These are phyloP conservation scores for Ottelia alismoides DNA, from an alignment of 106 monocot species.

Conservation along the genomic window DNA sequence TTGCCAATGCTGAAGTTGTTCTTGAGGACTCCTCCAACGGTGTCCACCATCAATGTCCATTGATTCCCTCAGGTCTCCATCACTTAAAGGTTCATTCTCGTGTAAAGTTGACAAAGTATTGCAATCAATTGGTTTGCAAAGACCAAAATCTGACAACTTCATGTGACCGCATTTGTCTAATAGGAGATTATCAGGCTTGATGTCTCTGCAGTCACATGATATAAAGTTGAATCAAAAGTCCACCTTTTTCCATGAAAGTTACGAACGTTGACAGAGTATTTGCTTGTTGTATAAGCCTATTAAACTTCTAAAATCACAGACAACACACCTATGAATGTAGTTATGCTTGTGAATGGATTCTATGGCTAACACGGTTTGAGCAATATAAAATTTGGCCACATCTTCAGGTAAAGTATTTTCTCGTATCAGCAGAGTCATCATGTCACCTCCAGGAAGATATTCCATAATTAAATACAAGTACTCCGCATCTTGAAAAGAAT, in stretches of 20 bases:
- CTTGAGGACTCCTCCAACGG: conserved; percentile 66
- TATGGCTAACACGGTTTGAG: conserved; percentile 28
- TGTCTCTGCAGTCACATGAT: too few species aligned
- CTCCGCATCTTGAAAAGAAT: too few species aligned
- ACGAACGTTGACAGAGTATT: too few species aligned
- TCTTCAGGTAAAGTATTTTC: conserved; percentile 39
- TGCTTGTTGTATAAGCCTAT: too few species aligned
- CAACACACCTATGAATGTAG: conserved; percentile 35
- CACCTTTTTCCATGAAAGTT: too few species aligned
- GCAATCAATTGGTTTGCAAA: conserved; percentile 38
- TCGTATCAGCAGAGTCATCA: conserved; percentile 24
- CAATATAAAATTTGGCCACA: conserved; percentile 43
- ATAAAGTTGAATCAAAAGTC: not conserved
- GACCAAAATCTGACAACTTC: conserved; percentile 49
- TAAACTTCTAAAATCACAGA: too few species aligned
- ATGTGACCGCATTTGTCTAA: conserved; percentile 36
- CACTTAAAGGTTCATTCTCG: conserved; percentile 2
- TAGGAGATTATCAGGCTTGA: conserved; percentile 41
- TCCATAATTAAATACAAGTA: too few species aligned
- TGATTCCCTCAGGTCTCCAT: not conserved
- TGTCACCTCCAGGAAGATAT: conserved; percentile 47
- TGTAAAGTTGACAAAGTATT: conserved; percentile 27
- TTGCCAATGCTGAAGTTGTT: conserved; percentile 39
- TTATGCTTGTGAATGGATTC: too few species aligned
- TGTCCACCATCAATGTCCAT: conserved; percentile 8